These are phyloP conservation scores for Penstemon barbatus DNA, from an alignment of 257 asterid species.

Conservation along the genomic window DNA sequence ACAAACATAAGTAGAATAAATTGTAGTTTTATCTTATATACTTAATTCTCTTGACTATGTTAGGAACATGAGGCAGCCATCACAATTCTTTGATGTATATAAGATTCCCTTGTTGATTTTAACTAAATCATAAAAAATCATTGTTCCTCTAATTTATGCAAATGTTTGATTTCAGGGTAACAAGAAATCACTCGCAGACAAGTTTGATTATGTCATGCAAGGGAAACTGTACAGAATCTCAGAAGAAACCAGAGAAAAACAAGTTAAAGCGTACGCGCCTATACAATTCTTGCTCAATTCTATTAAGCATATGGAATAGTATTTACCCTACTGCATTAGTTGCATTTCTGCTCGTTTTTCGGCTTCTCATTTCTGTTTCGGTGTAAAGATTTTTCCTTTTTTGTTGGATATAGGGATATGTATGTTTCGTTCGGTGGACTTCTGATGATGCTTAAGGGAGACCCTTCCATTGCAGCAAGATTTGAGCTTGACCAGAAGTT, in stretches of 20 bases:
- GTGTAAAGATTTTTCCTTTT: background rate
- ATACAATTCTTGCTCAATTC: no score
- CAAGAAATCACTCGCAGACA: constrained; percentile 81
- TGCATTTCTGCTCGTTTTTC: no score
- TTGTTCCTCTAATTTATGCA: background rate
- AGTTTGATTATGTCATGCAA: constrained; percentile 90
- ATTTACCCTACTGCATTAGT: no score
- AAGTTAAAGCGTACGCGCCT: constrained; percentile 68
- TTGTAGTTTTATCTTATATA: background rate
- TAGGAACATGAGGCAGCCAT: background rate
- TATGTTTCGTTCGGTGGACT: constrained; percentile 78
- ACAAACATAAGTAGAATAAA: background rate
- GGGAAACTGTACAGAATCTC: constrained; percentile 84
- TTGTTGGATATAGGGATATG: constrained; percentile 50
- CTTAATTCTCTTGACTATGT: background rate
- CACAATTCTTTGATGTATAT: background rate
- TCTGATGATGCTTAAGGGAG: constrained; percentile 71
- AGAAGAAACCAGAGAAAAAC: constrained; percentile 58
- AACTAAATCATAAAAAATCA: background rate
- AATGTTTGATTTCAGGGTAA: constrained; percentile 50
- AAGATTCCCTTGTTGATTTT: background rate
- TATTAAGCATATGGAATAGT: no score
- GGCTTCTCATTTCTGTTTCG: no score
- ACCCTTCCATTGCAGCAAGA: constrained; percentile 58
- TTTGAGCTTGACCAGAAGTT: constrained; percentile 85